These are phyloP conservation scores for Camelina neglecta DNA, from an alignment of 345 rosid genomes.

Conservation along the genomic window DNA sequence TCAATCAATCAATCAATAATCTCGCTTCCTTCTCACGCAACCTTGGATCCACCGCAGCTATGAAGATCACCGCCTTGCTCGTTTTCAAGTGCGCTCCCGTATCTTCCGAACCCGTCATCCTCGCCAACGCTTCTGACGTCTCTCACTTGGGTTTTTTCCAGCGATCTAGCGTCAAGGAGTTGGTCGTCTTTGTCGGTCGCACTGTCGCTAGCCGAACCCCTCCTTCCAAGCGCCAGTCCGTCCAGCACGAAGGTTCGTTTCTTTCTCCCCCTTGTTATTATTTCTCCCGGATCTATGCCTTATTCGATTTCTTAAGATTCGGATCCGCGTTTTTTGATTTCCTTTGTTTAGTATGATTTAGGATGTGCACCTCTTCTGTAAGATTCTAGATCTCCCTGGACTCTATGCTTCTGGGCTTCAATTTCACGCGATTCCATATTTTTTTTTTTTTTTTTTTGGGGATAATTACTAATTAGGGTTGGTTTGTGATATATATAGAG, in stretches of 20 bases:
- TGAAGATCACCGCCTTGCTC: slow-evolving; percentile 94
- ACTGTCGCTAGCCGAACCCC: slow-evolving; percentile 93
- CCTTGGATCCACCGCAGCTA: slow-evolving; percentile 41
- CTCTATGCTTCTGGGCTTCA: too few relatives aligned
- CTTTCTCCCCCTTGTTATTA: background rate
- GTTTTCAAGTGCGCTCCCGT: slow-evolving; percentile 75
- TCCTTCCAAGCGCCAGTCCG: slow-evolving; percentile 88
- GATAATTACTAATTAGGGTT: slow-evolving; percentile 39
- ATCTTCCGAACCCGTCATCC: slow-evolving; percentile 57
- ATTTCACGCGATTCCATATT: slow-evolving; percentile 20
- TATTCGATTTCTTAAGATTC: too few relatives aligned
- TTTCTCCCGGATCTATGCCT: slow-evolving; percentile 14
- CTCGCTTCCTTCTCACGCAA: slow-evolving; percentile 37
- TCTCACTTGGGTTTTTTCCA: slow-evolving; percentile 92
- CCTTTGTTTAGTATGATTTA: background rate
- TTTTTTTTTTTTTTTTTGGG: background rate
- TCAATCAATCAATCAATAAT: too few relatives aligned
- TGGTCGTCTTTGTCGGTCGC: slow-evolving; percentile 82
- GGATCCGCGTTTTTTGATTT: slow-evolving; percentile 30
- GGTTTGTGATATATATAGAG: slow-evolving; percentile 48
- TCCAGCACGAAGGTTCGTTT: slow-evolving; percentile 83
- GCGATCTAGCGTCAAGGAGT: slow-evolving; percentile 84
- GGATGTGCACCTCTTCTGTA: background rate
- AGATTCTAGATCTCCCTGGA: slow-evolving; percentile 20
- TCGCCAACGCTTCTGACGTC: slow-evolving; percentile 76